Conservation (phyloP, 2,329 filamentous ascomycete species). For the Hirsutella thompsonii region DNA sequence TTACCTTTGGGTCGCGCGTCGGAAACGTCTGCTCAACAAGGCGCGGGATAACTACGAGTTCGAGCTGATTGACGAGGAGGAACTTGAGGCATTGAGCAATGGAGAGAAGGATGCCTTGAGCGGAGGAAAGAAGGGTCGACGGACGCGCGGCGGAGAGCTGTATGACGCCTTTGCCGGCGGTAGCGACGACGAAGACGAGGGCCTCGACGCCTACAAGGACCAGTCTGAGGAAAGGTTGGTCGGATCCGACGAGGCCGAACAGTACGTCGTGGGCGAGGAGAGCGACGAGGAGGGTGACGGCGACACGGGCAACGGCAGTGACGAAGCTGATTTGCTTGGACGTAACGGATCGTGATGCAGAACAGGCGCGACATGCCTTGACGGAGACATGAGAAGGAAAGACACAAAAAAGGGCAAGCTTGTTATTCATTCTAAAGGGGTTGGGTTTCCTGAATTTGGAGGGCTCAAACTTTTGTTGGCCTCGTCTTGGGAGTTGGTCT, state of each 20-base stretch:
- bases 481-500: too few species aligned
- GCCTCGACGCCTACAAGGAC: conserved; percentile 30
- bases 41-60: conserved; percentile 84
- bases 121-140: conserved; percentile 25
- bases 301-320: background rate
- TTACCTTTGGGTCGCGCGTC: conserved; percentile 70
- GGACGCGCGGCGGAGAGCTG: conserved; percentile 67
- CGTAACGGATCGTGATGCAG: background rate
- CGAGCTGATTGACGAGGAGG: conserved; percentile 77
- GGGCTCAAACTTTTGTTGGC: too few species aligned
- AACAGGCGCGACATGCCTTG: background rate
- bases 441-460: too few species aligned
- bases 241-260: conserved; percentile 16
- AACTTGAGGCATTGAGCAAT: conserved; percentile 43
- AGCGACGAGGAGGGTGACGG: conserved; percentile 24
- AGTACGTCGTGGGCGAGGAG: conserved; percentile 39
- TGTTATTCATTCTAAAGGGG: too few species aligned
- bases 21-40: conserved; percentile 61
- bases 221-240: conserved; percentile 16
- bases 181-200: conserved; percentile 50
- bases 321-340: background rate
- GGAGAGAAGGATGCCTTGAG: conserved; percentile 31
- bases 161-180: conserved; percentile 97
- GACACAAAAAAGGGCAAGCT: too few species aligned
- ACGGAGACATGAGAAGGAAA: too few species aligned